phyloP scores from a whole-genome alignment of 176 grass and related monocot species.

The Musa itinerans region DNA sequence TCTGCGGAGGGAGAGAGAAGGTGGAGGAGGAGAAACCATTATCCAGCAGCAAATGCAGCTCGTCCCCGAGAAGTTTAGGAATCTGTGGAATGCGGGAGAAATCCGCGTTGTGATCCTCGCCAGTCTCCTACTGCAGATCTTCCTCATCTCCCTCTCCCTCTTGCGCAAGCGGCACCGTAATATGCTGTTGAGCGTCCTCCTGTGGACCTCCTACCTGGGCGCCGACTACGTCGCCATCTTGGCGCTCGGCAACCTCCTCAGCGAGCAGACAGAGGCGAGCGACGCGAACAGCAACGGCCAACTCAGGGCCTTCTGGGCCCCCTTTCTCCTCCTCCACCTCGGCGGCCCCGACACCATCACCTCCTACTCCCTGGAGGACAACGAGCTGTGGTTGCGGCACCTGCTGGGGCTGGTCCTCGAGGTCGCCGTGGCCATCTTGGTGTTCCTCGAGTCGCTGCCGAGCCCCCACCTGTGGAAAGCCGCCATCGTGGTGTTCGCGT shows the following conservation, averaged over 20 bases:
- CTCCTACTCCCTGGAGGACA: slow-evolving; percentile 31
- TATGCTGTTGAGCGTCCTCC: background rate
- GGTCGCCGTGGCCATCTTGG: background rate
- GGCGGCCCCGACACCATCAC: slow-evolving; percentile 34
- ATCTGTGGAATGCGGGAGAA: slow-evolving; percentile 23
- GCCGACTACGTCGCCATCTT: slow-evolving; percentile 16
- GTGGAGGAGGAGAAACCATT: background rate
- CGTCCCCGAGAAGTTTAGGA: background rate
- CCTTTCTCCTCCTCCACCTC: slow-evolving; percentile 33
- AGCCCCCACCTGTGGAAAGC: background rate
- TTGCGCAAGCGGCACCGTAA: background rate
- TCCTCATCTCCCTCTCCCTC: slow-evolving; percentile 10
- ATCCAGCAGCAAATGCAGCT: background rate
- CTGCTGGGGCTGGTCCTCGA: slow-evolving; percentile 12
- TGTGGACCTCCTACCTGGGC: slow-evolving; percentile 25
- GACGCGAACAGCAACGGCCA: background rate
- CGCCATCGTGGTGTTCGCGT: slow-evolving; percentile 1
- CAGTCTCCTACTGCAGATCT: slow-evolving; percentile 27
- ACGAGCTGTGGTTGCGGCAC: slow-evolving; percentile 31
- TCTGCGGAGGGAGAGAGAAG: background rate
- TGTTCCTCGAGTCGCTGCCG: slow-evolving; percentile 3
- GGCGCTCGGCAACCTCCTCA: slow-evolving; percentile 27
- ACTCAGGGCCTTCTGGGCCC: slow-evolving; percentile 28
- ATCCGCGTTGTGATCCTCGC: slow-evolving; percentile 12
- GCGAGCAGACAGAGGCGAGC: background rate